A percentile compares a stretch with the other conserved stretches of the same genome.
These are phyloP conservation scores for Podospora fimiseda DNA, from an alignment of 495 filamentous ascomycete species.

Conservation along the genomic window DNA sequence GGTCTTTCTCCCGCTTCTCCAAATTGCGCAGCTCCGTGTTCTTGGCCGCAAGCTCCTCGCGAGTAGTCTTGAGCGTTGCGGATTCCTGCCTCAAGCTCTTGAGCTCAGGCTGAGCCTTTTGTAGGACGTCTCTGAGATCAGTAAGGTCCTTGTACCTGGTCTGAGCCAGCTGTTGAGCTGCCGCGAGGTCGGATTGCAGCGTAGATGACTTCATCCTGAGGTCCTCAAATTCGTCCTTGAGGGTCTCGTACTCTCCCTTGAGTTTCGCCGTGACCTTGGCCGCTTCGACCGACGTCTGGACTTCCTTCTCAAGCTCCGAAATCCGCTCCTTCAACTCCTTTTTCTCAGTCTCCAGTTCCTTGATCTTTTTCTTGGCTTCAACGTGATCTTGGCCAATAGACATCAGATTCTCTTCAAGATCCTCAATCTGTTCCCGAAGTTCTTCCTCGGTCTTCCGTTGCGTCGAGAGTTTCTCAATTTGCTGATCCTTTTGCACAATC, in stretches of 20 bases:
- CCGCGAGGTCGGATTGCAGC: conserved; percentile 77
- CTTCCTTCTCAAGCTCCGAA: conserved; percentile 56
- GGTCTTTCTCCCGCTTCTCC: conserved; percentile 73
- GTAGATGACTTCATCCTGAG: conserved; percentile 62
- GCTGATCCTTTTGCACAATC: conserved; percentile 62
- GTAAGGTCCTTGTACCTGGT: conserved; percentile 82
- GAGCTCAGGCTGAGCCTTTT: conserved; percentile 83
- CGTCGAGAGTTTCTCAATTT: conserved; percentile 57
- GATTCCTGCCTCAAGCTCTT: conserved; percentile 68
- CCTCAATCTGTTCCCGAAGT: conserved; percentile 79
- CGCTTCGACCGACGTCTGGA: conserved; percentile 34
- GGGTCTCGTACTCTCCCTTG: conserved; percentile 50
- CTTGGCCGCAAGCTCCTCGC: conserved; percentile 65
- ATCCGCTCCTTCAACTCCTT: conserved; percentile 54
- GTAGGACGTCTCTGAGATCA: conserved; percentile 67
- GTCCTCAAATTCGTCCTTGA: conserved; percentile 67
- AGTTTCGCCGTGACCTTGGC: conserved; percentile 42
- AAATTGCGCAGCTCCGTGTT: conserved; percentile 62
- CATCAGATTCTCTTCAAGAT: conserved; percentile 68
- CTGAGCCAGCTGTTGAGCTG: conserved; percentile 77
- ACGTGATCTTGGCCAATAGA: conserved; percentile 75
- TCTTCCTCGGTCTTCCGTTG: conserved; percentile 73
- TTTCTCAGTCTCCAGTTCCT: conserved; percentile 42
- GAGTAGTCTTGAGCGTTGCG: conserved; percentile 59
- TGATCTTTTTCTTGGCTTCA: conserved; percentile 72